These are phyloP conservation scores for Golubevia pallescens DNA, from an alignment of 1,284 basidiomycete species.

Conservation along the genomic window DNA sequence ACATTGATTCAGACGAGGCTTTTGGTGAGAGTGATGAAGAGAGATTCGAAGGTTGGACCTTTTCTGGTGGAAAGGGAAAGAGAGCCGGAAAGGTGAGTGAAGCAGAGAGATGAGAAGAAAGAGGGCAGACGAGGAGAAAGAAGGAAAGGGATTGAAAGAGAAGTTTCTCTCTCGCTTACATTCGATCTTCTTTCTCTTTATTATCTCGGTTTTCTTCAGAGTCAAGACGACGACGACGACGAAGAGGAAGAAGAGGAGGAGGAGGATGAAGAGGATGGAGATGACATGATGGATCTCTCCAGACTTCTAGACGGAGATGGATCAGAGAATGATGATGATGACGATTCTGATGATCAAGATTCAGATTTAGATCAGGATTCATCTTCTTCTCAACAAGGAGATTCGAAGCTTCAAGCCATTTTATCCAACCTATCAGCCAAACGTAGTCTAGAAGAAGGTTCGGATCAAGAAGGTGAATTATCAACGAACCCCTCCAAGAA, in stretches of 20 bases:
- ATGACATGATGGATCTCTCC: conserved; percentile 47
- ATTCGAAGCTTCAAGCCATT: conserved; percentile 1
- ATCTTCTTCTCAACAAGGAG: background rate
- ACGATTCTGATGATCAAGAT: conserved; percentile 14
- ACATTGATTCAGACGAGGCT: conserved; percentile 60
- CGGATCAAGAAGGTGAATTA: conserved; percentile 2
- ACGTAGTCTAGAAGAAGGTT: conserved; percentile 5
- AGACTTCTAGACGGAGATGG: conserved; percentile 47
- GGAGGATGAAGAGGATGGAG: conserved; percentile 28
- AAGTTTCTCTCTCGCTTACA: background rate
- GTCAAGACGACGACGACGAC: conserved; percentile 16
- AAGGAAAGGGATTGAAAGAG: background rate
- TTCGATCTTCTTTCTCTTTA: background rate
- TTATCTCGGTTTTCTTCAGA: background rate
- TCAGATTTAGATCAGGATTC: conserved; percentile 10
- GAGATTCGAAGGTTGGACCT: conserved; percentile 33
- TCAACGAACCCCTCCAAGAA: conserved; percentile 19
- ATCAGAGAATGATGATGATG: conserved; percentile 18
- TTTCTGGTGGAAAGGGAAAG: conserved; percentile 13
- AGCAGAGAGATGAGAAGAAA: background rate
- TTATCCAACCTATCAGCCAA: background rate
- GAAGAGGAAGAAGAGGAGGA: conserved; percentile 12
- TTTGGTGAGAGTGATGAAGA: conserved; percentile 60
- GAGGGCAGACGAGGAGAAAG: background rate
- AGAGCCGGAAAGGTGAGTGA: conserved; percentile 8